Percentiles rank a stretch among this genome's conserved stretches.
phyloP scores from a whole-genome alignment of 768 basidiomycete genomes.

The Leccinum incarnatum region DNA sequence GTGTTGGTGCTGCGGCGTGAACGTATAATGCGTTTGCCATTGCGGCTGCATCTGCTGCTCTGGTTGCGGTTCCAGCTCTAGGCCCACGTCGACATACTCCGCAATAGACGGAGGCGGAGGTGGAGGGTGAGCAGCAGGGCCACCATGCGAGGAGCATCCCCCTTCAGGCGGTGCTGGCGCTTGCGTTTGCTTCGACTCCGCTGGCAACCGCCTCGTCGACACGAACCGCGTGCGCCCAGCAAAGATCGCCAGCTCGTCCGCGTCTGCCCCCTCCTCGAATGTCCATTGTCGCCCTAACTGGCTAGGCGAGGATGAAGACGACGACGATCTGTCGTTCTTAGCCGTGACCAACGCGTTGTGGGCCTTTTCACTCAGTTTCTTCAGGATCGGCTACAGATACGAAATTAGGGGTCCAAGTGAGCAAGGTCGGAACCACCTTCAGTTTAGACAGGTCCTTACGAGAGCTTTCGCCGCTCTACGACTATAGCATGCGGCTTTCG shows the following conservation, averaged over 20 bases:
- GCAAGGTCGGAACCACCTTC: not conserved
- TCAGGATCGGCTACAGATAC: slow-evolving; percentile 48
- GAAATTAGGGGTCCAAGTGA: not conserved
- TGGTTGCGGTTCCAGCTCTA: not conserved
- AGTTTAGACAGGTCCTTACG: slow-evolving; percentile 37
- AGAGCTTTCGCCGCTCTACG: slow-evolving; percentile 64
- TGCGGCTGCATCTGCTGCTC: slow-evolving; percentile 14
- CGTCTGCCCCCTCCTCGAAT: slow-evolving; percentile 50
- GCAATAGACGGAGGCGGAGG: not conserved
- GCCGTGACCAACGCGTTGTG: slow-evolving; percentile 49
- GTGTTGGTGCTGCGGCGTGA: slow-evolving; percentile 17
- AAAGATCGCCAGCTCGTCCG: slow-evolving; percentile 67
- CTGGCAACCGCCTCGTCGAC: slow-evolving; percentile 38
- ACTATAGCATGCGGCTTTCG: slow-evolving; percentile 55
- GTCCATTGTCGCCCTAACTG: slow-evolving; percentile 45
- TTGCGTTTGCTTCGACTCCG: slow-evolving; percentile 15
- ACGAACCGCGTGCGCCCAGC: slow-evolving; percentile 66
- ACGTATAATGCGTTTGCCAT: slow-evolving; percentile 29
- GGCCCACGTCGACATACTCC: slow-evolving; percentile 4
- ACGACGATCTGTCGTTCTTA: slow-evolving; percentile 31
- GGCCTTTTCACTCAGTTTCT: slow-evolving; percentile 63
- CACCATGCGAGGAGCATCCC: not conserved
- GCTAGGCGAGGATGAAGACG: slow-evolving; percentile 2
- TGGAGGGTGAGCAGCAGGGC: not conserved
- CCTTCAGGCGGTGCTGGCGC: slow-evolving; percentile 1